phyloP scores from a whole-genome alignment of 768 basidiomycete genomes.

The Rhodosporidiobolus sp. region DNA sequence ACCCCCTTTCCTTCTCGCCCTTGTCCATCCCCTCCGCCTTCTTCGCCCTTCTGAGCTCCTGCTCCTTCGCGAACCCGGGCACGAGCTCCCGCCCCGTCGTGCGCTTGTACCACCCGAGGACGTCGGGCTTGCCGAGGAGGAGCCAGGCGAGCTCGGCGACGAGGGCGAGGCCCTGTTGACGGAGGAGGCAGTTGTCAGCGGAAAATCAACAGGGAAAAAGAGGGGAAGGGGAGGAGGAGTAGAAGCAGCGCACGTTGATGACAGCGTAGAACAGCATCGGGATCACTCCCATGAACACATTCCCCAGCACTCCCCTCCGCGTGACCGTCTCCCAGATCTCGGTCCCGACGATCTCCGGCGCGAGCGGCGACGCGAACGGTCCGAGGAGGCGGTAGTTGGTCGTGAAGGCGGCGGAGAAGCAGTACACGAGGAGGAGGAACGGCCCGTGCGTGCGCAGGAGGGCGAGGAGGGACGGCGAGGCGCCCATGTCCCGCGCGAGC shows the following conservation, averaged over 20 bases:
- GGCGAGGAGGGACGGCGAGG: constrained; percentile 56
- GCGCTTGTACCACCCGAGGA: constrained; percentile 5
- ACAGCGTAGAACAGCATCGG: constrained; percentile 41
- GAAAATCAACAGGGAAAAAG: no score
- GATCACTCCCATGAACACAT: constrained; percentile 59
- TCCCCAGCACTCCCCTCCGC: constrained; percentile 58
- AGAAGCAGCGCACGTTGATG: constrained; percentile 28
- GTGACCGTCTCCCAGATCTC: constrained; percentile 64
- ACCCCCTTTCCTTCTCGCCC: no score
- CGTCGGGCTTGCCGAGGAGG: constrained; percentile 18
- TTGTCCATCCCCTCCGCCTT: no score
- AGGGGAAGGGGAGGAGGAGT: not conserved
- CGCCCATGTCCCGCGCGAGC: constrained; percentile 60
- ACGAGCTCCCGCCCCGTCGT: not conserved
- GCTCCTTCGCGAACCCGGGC: no score
- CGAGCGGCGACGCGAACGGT: constrained; percentile 54
- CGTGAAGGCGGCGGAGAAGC: constrained; percentile 62
- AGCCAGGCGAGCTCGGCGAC: constrained; percentile 35
- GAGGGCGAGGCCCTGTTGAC: constrained; percentile 17
- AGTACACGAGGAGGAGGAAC: constrained; percentile 58
- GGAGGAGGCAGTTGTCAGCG: not conserved
- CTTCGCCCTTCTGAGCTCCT: no score
- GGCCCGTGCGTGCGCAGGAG: constrained; percentile 57
- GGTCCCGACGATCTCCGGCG: constrained; percentile 55
- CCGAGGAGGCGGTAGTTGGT: constrained; percentile 61